Percentiles rank a stretch among this genome's conserved stretches.
phyloP scores from a whole-genome alignment of 306 rosid genomes.

The Trifolium repens region DNA sequence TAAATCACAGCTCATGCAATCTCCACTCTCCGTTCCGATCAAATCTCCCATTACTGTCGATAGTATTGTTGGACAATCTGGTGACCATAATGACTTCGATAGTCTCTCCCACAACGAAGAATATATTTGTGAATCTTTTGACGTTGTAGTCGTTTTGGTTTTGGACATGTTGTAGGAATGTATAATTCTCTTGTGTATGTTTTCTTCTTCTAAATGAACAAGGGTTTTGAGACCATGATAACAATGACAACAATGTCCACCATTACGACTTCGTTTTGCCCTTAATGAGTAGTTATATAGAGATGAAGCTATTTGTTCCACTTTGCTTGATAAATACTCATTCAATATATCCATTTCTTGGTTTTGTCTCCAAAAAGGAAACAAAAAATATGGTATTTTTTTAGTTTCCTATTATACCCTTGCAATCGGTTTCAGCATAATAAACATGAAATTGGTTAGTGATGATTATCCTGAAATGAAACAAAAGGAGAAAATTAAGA shows the following conservation, averaged over 20 bases:
- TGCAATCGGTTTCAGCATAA: background rate
- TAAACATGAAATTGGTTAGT: background rate
- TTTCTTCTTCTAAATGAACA: slow-evolving; percentile 21
- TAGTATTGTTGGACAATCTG: background rate
- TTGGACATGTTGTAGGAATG: slow-evolving; percentile 28
- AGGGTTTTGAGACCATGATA: slow-evolving; percentile 55
- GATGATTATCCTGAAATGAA: slow-evolving; percentile 31
- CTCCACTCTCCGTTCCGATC: slow-evolving; percentile 77
- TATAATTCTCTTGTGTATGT: slow-evolving; percentile 19
- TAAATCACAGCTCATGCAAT: slow-evolving; percentile 38
- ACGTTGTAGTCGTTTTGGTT: background rate
- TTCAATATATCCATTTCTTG: slow-evolving; percentile 36
- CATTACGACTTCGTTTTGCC: background rate
- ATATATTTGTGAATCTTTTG: background rate
- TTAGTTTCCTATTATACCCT: background rate
- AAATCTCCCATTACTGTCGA: slow-evolving; percentile 48
- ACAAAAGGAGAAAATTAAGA: background rate
- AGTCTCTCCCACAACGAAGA: no score
- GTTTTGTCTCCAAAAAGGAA: background rate
- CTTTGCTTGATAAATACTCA: slow-evolving; percentile 31
- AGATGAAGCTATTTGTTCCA: slow-evolving; percentile 42
- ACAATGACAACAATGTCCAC: background rate
- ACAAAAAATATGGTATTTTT: background rate
- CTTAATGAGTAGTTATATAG: slow-evolving; percentile 29
- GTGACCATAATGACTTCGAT: background rate